Percentiles rank a stretch among this genome's conserved stretches.
These are phyloP conservation scores for Voacanga thouarsii DNA, from an alignment of 257 asterid species.

Conservation along the genomic window DNA sequence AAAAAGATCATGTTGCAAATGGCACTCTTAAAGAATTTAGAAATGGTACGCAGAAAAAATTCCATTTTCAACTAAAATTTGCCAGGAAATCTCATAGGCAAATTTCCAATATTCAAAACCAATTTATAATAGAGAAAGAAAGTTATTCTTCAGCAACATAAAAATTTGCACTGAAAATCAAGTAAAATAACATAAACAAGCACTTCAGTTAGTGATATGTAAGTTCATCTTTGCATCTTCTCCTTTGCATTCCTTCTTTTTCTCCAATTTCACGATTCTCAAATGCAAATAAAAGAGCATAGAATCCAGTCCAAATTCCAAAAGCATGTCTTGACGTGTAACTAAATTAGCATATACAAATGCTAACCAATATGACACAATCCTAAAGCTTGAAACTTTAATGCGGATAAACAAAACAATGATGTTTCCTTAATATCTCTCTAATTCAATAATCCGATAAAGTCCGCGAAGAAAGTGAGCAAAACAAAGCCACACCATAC, in stretches of 20 bases:
- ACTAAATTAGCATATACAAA: background rate
- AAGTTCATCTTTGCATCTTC: background rate
- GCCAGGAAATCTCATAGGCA: background rate
- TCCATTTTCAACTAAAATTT: background rate
- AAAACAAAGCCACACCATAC: background rate
- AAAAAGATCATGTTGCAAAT: background rate
- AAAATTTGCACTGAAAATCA: background rate
- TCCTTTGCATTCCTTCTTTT: background rate
- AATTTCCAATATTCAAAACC: background rate
- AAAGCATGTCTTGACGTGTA: background rate
- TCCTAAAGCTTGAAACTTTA: conserved; percentile 5
- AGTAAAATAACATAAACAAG: background rate
- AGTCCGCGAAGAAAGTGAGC: background rate
- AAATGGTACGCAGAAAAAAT: background rate
- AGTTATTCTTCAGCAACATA: background rate
- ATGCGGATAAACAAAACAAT: background rate
- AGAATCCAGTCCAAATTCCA: background rate
- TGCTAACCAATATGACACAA: background rate
- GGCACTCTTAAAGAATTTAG: background rate
- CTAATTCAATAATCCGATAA: background rate
- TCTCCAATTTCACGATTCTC: background rate
- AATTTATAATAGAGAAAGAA: background rate
- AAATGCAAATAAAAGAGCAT: background rate
- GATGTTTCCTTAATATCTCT: background rate
- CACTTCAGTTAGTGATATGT: background rate